phyloP scores from a whole-genome alignment of 2,329 filamentous ascomycete species.

The Pseudogymnoascus sp. region DNA sequence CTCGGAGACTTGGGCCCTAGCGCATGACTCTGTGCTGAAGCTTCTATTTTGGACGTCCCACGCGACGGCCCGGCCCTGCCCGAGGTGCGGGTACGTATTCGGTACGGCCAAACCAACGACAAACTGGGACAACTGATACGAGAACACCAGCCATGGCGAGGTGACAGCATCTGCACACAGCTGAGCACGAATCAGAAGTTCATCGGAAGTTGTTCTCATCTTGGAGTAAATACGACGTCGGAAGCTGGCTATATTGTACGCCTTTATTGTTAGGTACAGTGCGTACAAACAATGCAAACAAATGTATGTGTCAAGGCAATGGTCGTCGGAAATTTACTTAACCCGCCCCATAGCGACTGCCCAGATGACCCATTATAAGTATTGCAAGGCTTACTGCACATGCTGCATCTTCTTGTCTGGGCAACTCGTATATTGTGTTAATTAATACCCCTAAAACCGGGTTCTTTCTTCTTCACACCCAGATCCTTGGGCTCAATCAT shows the following conservation, averaged over 20 bases:
- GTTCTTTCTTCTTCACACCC: background rate
- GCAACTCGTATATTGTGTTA: background rate
- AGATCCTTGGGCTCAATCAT: background rate
- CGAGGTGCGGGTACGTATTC: background rate
- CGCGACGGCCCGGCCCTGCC: conserved; percentile 5
- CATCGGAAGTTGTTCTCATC: background rate
- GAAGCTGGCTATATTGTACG: background rate
- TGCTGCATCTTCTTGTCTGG: background rate
- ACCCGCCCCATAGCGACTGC: background rate
- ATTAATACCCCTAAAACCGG: background rate
- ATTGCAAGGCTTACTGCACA: background rate
- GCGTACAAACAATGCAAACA: background rate
- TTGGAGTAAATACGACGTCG: background rate
- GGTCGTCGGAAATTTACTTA: background rate
- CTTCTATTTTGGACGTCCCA: conserved; percentile 1
- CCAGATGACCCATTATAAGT: background rate
- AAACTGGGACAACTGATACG: background rate
- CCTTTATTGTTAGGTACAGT: background rate
- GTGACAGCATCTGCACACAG: background rate
- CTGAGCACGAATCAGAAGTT: background rate
- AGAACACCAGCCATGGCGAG: background rate
- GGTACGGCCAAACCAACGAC: background rate
- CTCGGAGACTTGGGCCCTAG: background rate
- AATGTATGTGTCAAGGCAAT: background rate
- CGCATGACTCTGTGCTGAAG: background rate